Evolutionary conservation across 2,329 filamentous ascomycete genomes (phyloP).

Genomic region (Dothistroma septosporum): DNA sequence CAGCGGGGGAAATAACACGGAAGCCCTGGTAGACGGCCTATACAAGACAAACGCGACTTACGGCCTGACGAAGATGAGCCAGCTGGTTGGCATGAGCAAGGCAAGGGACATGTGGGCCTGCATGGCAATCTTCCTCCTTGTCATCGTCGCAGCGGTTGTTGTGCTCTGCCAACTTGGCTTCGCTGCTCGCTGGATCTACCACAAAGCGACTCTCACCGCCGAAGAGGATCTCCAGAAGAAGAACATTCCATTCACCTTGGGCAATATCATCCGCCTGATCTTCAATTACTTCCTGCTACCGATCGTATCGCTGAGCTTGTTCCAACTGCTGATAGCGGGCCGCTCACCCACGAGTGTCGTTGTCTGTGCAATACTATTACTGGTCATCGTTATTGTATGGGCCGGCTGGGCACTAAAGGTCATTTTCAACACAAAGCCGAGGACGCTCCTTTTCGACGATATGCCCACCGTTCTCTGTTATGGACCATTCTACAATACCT

Average conservation of each 20-base stretch:
- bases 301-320: slow-evolving; percentile 79
- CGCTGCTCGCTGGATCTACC: slow-evolving; percentile 68
- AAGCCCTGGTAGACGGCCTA: slow-evolving; percentile 75
- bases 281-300: slow-evolving; percentile 92
- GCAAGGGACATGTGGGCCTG: slow-evolving; percentile 85
- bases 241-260: slow-evolving; percentile 73
- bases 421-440: slow-evolving; percentile 74
- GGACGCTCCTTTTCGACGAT: slow-evolving; percentile 88
- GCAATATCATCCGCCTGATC: slow-evolving; percentile 66
- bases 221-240: slow-evolving; percentile 88
- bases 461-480: slow-evolving; percentile 84
- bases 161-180: slow-evolving; percentile 74
- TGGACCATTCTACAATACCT: slow-evolving; percentile 94
- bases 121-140: slow-evolving; percentile 85
- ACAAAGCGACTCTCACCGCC: slow-evolving; percentile 63
- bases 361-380: slow-evolving; percentile 68
- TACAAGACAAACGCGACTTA: slow-evolving; percentile 75
- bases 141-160: slow-evolving; percentile 65
- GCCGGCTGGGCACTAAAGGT: slow-evolving; percentile 74
- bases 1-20: slow-evolving; percentile 60
- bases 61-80: slow-evolving; percentile 73
- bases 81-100: slow-evolving; percentile 74
- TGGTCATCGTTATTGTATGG: slow-evolving; percentile 69
- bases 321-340: slow-evolving; percentile 75
- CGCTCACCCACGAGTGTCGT: slow-evolving; percentile 67